Conservation (phyloP, 805 yeast genomes). For the Spencermartinsiella europaea region DNA sequence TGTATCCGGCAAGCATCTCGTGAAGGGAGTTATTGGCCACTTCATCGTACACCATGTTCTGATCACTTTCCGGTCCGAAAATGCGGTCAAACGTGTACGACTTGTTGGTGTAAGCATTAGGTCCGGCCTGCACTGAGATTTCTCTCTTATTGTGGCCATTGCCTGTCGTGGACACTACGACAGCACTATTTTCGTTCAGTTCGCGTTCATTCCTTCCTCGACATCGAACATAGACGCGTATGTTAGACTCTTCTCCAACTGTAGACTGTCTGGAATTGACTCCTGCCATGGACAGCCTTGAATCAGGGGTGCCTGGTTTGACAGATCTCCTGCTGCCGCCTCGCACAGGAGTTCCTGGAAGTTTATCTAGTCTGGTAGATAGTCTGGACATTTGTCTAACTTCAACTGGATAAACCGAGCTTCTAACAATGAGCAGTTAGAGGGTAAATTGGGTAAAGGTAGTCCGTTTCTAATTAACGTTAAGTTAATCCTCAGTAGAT, state of each 20-base stretch:
- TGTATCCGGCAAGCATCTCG: conserved; percentile 70
- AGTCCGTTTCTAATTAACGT: too few relatives aligned
- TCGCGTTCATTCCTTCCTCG: conserved; percentile 58
- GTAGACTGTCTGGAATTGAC: not conserved
- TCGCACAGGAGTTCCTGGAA: not conserved
- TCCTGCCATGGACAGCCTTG: not conserved
- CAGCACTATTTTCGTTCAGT: conserved; percentile 51
- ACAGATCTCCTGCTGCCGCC: not conserved
- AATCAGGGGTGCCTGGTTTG: not conserved
- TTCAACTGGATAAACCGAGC: too few relatives aligned
- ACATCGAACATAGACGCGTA: conserved; percentile 60
- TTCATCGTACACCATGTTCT: conserved; percentile 55
- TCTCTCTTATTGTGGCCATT: conserved; percentile 18
- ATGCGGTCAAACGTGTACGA: conserved; percentile 73
- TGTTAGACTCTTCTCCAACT: conserved; percentile 37
- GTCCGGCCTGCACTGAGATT: conserved; percentile 1
- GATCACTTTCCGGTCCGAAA: conserved; percentile 79
- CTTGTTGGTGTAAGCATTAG: conserved; percentile 31
- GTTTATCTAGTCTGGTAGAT: not conserved
- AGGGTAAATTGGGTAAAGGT: too few relatives aligned
- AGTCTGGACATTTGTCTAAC: not conserved
- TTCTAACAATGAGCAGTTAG: too few relatives aligned
- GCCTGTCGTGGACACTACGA: conserved; percentile 50
- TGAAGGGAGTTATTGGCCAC: conserved; percentile 60
- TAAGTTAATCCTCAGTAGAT: too few relatives aligned